phyloP scores from a whole-genome alignment of 176 grass and related monocot species.

The Puya raimondii region DNA sequence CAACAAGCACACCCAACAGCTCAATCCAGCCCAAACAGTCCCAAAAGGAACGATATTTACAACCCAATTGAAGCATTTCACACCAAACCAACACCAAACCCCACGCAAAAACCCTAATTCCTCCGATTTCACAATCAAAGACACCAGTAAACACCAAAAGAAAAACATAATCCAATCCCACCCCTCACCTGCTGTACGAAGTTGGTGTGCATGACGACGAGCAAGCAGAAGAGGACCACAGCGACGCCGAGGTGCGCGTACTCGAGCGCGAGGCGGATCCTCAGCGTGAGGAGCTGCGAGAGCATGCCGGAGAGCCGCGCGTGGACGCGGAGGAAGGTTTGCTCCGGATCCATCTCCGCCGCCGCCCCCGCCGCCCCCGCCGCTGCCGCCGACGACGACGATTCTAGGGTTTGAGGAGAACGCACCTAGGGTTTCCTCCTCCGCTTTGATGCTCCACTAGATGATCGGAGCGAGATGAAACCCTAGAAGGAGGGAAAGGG shows the following conservation, averaged over 20 bases:
- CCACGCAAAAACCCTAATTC: not conserved
- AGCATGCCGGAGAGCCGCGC: slow-evolving; percentile 14
- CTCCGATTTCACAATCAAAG: too few relatives aligned
- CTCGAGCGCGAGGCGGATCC: slow-evolving; percentile 7
- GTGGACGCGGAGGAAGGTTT: slow-evolving; percentile 8
- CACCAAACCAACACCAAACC: not conserved
- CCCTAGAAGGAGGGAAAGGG: too few relatives aligned
- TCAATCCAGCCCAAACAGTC: too few relatives aligned
- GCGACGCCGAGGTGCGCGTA: slow-evolving; percentile 12
- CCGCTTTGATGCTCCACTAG: not conserved
- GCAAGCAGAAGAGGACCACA: slow-evolving; percentile 12
- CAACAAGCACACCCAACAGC: too few relatives aligned
- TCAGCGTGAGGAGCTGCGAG: slow-evolving; percentile 8
- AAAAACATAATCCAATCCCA: too few relatives aligned
- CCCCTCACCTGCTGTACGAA: slow-evolving; percentile 15
- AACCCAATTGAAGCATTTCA: not conserved
- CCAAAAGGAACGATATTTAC: too few relatives aligned
- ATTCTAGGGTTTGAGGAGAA: slow-evolving; percentile 62
- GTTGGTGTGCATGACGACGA: slow-evolving; percentile 13
- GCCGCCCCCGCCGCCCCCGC: not conserved
- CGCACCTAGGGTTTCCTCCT: slow-evolving; percentile 43
- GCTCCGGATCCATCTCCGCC: slow-evolving; percentile 28
- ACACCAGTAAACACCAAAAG: too few relatives aligned
- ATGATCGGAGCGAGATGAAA: too few relatives aligned
- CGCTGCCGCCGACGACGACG: slow-evolving; percentile 44